Percentiles rank a stretch among this genome's conserved stretches.
These are phyloP conservation scores for Agapanthus africanus DNA, from an alignment of 106 monocot genomes.

Conservation along the genomic window DNA sequence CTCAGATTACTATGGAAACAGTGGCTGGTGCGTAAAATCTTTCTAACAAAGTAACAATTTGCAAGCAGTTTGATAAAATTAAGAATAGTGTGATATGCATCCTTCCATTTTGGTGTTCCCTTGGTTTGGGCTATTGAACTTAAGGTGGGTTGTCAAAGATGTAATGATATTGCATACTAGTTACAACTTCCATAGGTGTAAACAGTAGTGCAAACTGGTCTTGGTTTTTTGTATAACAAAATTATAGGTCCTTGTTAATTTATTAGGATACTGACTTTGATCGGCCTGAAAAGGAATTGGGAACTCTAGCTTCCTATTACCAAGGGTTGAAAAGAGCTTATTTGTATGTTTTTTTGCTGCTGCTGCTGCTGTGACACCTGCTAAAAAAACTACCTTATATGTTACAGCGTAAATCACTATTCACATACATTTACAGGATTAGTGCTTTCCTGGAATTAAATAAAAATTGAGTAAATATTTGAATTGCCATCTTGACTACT, in stretches of 20 bases:
- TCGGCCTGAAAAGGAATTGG: neutral
- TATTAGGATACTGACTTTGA: neutral
- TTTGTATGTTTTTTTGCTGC: neutral
- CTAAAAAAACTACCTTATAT: neutral
- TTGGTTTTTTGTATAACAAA: neutral
- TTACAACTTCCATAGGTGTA: neutral
- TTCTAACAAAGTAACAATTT: too few relatives aligned
- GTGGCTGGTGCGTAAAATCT: too few relatives aligned
- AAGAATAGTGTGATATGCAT: too few relatives aligned
- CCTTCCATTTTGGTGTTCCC: neutral
- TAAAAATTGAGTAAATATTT: neutral
- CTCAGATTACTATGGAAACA: too few relatives aligned
- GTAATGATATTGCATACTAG: neutral
- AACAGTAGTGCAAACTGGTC: neutral
- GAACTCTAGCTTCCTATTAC: neutral
- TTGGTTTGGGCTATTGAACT: neutral
- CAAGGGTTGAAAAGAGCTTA: neutral
- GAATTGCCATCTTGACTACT: neutral
- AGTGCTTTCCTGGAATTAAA: neutral
- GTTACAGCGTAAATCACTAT: neutral
- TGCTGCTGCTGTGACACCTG: too few relatives aligned
- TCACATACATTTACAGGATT: neutral
- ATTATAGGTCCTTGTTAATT: neutral
- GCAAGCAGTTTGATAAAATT: too few relatives aligned
- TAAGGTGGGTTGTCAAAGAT: neutral